Evolutionary conservation across 73 alveolate species (phyloP), one percentile per base, ranked within the genome.

Genomic region (Halteria grandinella): DNA sequence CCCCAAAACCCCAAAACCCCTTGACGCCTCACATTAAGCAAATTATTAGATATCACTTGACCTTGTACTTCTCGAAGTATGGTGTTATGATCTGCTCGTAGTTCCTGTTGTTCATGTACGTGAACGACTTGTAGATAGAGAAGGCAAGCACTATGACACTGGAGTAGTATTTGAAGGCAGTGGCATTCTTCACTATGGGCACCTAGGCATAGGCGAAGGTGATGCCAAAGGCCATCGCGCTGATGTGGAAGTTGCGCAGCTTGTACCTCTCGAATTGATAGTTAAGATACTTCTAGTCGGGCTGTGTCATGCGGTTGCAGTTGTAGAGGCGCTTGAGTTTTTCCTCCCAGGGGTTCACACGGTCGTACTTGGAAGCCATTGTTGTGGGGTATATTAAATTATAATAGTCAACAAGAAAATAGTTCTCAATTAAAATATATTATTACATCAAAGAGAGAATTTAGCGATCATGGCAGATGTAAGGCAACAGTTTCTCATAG

Each of bases 271-370:
- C 88, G 37, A 43, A 76, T 31, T 76, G 62, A 32, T 18, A 64
- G 28, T 76, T 76, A 4, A 76, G 31, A 45, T 76, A 76, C 54
- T 64, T 41, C 21, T 64, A 32, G 40, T 76, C 88, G 2, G 33
- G 60, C 34, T 60, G 55, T 15, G 53, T 76, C 44, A 75, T 14
- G 59, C 69, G 62, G 0, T 70, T 25, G 27, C 88, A 76, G 47
- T 76, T 76, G 58, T 32, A 62, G 3, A 76, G 60, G 15, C 88
- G 8, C 40, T 76, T 76, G 1, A 64, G 81, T 24, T 76, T 76
- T 25, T 76, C 74, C 36, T 76, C 81, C 81, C 62, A 36, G 12
- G 88, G 88, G 37, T 76, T 76, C 1, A 76, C 77, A 6, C 75
- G 40, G 47, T 63, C 81, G 48, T 76, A 76, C 18, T 64, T 62